Conservation (phyloP, 257 asterid genomes). For the Phtheirospermum japonicum region DNA sequence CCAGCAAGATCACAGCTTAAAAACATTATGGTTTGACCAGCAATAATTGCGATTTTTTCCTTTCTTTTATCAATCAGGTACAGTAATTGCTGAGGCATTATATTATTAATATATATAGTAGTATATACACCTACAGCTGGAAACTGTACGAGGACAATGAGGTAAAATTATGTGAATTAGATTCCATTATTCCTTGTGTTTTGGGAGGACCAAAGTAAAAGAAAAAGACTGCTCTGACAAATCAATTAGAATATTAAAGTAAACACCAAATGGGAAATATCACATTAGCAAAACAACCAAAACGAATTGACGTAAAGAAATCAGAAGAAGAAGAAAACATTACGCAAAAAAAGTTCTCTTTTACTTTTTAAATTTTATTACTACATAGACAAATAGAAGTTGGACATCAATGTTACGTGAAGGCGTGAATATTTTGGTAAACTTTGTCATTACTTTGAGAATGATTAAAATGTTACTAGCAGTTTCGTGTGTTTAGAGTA, state of each 20-base stretch:
- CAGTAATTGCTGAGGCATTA: neutral
- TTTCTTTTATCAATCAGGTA: neutral
- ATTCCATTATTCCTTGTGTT: constrained; percentile 53
- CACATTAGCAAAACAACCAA: no score
- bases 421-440: no score
- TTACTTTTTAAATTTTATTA: no score
- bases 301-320: no score
- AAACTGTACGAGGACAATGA: constrained; percentile 50
- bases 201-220: constrained; percentile 27
- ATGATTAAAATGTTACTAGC: no score
- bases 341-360: no score
- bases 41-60: neutral
- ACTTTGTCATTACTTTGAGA: no score
- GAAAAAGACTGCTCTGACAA: constrained; percentile 50
- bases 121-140: constrained; percentile 48
- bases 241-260: neutral
- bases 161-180: constrained; percentile 42
- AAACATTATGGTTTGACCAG: constrained; percentile 21
- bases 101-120: neutral
- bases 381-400: no score
- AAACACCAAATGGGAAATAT: no score
- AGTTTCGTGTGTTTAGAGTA: no score
- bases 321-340: no score
- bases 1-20: constrained; percentile 28
- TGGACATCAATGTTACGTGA: no score